phyloP scores from a whole-genome alignment of 345 rosid genomes.

The Ailanthus altissimus region DNA sequence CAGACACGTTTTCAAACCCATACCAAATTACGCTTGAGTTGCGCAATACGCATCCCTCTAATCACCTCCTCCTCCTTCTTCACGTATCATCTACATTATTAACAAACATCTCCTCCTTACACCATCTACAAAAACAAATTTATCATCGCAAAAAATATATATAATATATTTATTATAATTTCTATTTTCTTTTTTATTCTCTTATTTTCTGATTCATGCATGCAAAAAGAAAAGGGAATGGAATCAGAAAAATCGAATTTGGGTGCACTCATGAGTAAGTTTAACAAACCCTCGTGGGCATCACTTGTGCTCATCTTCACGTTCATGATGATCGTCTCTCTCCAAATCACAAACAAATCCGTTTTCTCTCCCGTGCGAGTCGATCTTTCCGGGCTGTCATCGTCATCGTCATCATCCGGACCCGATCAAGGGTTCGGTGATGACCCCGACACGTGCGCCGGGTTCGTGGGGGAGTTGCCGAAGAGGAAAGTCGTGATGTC shows the following conservation, averaged over 20 bases:
- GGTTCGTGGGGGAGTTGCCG: conserved; percentile 31
- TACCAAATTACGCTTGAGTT: neutral
- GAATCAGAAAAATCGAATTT: conserved; percentile 43
- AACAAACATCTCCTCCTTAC: neutral
- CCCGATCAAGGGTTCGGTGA: conserved; percentile 2
- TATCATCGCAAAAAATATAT: neutral
- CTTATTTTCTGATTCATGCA: conserved; percentile 5
- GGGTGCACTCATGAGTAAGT: conserved; percentile 19
- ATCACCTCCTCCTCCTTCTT: conserved; percentile 2
- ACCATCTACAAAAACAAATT: neutral
- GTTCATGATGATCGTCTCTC: conserved; percentile 47
- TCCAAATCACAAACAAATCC: conserved; percentile 60
- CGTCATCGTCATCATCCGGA: conserved; percentile 12
- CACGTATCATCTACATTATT: neutral
- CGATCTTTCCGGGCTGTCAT: conserved; percentile 9
- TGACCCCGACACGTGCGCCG: conserved; percentile 39
- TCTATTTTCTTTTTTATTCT: neutral
- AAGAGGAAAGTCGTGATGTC: conserved; percentile 66
- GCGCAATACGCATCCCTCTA: neutral
- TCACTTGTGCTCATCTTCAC: conserved; percentile 53
- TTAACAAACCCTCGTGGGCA: conserved; percentile 52
- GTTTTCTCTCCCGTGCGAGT: conserved; percentile 38
- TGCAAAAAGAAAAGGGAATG: conserved; percentile 38
- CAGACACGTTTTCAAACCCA: neutral
- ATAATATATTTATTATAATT: too few species aligned